These are phyloP conservation scores for Capronia coronata DNA, from an alignment of 2,329 filamentous ascomycete species.

Conservation along the genomic window DNA sequence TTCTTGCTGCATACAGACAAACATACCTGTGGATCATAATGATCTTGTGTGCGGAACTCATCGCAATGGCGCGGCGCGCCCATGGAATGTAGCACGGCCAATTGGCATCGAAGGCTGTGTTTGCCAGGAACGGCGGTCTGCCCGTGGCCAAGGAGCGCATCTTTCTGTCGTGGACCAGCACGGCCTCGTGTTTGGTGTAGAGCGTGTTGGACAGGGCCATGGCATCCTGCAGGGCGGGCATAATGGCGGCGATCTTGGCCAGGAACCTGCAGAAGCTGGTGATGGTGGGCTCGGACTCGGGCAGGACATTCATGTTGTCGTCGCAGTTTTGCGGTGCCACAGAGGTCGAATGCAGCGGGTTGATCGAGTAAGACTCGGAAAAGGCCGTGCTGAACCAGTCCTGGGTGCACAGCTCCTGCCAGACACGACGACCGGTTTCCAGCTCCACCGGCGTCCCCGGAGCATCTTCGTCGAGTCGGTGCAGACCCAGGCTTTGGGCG, in stretches of 20 bases:
- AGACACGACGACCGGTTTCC: constrained; percentile 38
- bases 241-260: constrained; percentile 36
- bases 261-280: constrained; percentile 35
- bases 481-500: constrained; percentile 43
- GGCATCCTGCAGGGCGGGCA: constrained; percentile 37
- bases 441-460: constrained; percentile 23
- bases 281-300: constrained; percentile 30
- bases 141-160: constrained; percentile 33
- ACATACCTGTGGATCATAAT: constrained; percentile 23
- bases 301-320: constrained; percentile 30
- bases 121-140: constrained; percentile 34
- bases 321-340: constrained; percentile 34
- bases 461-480: constrained; percentile 33
- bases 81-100: constrained; percentile 40
- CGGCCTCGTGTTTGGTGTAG: constrained; percentile 38
- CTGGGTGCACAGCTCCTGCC: constrained; percentile 37
- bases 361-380: constrained; percentile 36
- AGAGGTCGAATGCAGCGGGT: constrained; percentile 35
- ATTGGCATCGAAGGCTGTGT: constrained; percentile 31
- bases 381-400: constrained; percentile 42
- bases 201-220: constrained; percentile 33
- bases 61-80: constrained; percentile 37
- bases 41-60: constrained; percentile 31
- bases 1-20: too few species aligned
- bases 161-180: constrained; percentile 38